These are phyloP conservation scores for Gossypium bickii DNA, from an alignment of 345 rosid species.

Conservation along the genomic window DNA sequence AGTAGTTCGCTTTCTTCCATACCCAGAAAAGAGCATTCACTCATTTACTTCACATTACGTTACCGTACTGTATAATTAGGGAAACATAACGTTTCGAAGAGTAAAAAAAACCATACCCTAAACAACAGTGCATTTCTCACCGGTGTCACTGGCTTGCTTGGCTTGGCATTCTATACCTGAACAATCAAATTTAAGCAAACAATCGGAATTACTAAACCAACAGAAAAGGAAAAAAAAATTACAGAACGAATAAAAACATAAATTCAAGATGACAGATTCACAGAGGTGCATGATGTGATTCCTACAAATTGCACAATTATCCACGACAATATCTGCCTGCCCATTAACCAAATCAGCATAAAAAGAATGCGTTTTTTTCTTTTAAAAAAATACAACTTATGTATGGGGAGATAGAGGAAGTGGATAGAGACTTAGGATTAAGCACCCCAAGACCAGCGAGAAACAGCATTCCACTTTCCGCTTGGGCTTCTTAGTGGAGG, in stretches of 20 bases:
- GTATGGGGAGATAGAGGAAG: not conserved
- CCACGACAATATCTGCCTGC: conserved; percentile 77
- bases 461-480: conserved; percentile 91
- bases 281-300: conserved; percentile 98
- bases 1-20: not conserved
- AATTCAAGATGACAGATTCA: conserved; percentile 28
- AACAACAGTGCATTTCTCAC: conserved; percentile 98
- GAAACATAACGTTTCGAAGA: no score
- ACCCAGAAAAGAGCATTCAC: not conserved
- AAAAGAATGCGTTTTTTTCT: not conserved
- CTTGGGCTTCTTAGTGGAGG: conserved; percentile 68
- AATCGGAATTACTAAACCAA: not conserved
- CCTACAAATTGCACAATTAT: conserved; percentile 94
- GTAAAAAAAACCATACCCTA: conserved; percentile 55
- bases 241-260: not conserved
- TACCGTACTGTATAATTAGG: not conserved
- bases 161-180: conserved; percentile 95
- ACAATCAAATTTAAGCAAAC: conserved; percentile 9
- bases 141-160: conserved; percentile 93
- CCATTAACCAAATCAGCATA: conserved; percentile 6
- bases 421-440: conserved; percentile 21
- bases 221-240: not conserved
- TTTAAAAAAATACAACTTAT: not conserved
- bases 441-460: conserved; percentile 97
- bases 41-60: not conserved